Conservation (phyloP, 2,329 filamentous ascomycete species). For the Colletotrichum godetiae region DNA sequence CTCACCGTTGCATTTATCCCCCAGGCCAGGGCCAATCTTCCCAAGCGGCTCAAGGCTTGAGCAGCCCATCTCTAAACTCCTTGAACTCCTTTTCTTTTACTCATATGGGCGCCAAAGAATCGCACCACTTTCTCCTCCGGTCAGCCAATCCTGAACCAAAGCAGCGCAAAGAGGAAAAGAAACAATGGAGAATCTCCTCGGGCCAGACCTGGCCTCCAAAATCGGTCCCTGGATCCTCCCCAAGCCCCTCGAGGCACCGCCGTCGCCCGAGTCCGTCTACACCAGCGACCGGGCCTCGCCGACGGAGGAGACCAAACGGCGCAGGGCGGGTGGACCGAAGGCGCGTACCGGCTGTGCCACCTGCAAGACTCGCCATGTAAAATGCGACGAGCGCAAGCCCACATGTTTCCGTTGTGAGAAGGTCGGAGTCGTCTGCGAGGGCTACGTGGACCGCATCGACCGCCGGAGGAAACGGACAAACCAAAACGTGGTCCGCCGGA, state of each 20-base stretch:
- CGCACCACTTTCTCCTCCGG: conserved; percentile 8
- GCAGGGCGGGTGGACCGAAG: conserved; percentile 27
- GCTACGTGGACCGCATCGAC: conserved; percentile 21
- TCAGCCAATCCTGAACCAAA: not conserved
- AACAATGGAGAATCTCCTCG: not conserved
- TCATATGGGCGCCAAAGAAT: not conserved
- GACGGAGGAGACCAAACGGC: conserved; percentile 17
- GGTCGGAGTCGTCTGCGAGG: conserved; percentile 24
- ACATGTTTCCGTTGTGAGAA: conserved; percentile 34
- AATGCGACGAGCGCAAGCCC: conserved; percentile 44
- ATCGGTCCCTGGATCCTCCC: conserved; percentile 14
- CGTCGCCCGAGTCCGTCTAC: not conserved
- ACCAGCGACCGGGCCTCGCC: conserved; percentile 4
- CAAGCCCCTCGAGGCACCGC: not conserved
- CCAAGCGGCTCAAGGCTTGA: not conserved
- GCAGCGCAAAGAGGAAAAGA: not conserved
- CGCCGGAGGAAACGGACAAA: not conserved
- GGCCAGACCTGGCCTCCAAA: conserved; percentile 10
- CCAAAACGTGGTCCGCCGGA: conserved; percentile 1
- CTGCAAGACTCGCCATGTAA: conserved; percentile 43
- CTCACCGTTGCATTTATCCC: conserved; percentile 17
- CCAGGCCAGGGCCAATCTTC: not conserved
- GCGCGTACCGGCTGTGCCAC: conserved; percentile 34
- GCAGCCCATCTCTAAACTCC: not conserved
- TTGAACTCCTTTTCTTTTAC: not conserved